phyloP scores from a whole-genome alignment of 108 stramenopile species.

The Fistulifera pelliculosa region DNA sequence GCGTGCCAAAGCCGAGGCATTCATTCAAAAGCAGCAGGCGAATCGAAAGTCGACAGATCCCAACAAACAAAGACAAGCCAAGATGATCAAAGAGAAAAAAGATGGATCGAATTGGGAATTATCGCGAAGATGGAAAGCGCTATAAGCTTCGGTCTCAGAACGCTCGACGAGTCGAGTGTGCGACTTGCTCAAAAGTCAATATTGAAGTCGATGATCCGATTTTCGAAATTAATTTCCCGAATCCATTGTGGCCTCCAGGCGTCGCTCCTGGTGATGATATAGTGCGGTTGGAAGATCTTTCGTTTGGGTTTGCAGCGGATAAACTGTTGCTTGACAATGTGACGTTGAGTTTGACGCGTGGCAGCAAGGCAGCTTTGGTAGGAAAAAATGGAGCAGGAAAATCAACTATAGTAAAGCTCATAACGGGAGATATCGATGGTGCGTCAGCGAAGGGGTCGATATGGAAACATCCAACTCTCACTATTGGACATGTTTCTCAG shows the following conservation, averaged over 20 bases:
- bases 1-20: slow-evolving; percentile 39
- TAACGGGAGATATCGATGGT: slow-evolving; percentile 57
- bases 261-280: slow-evolving; percentile 10
- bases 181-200: slow-evolving; percentile 42
- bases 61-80: slow-evolving; percentile 67
- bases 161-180: slow-evolving; percentile 23
- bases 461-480: slow-evolving; percentile 53
- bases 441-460: slow-evolving; percentile 34
- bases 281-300: slow-evolving; percentile 29
- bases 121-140: slow-evolving; percentile 54
- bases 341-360: slow-evolving; percentile 45
- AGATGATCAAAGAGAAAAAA: slow-evolving; percentile 61
- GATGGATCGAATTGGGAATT: slow-evolving; percentile 50
- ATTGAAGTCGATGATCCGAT: slow-evolving; percentile 61
- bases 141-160: slow-evolving; percentile 37
- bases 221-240: slow-evolving; percentile 52
- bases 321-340: slow-evolving; percentile 20
- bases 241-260: slow-evolving; percentile 42
- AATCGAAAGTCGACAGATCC: slow-evolving; percentile 44
- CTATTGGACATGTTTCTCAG: slow-evolving; percentile 76
- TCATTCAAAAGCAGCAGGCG: slow-evolving; percentile 54
- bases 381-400: slow-evolving; percentile 89
- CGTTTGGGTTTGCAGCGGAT: slow-evolving; percentile 37
- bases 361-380: slow-evolving; percentile 74
- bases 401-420: slow-evolving; percentile 76